phyloP scores from a whole-genome alignment of 495 filamentous ascomycete species.

The Aspergillus cavernicola region DNA sequence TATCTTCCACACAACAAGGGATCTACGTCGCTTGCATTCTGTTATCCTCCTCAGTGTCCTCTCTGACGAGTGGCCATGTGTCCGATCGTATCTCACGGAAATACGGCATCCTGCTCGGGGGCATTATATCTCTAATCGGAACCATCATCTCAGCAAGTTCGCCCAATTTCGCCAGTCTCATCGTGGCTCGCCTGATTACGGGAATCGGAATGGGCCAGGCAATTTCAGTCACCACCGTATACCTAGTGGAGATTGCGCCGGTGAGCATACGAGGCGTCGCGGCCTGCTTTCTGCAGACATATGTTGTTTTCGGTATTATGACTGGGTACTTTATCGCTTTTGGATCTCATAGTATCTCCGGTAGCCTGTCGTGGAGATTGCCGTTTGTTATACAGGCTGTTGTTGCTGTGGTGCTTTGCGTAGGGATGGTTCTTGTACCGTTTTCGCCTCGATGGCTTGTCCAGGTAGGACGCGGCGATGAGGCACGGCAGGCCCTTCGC shows the following conservation, averaged over 20 bases:
- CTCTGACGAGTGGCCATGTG: constrained; percentile 6
- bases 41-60: constrained; percentile 12
- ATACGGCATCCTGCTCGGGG: constrained; percentile 12
- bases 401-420: not conserved
- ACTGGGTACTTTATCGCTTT: constrained; percentile 11
- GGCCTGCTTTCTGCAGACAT: constrained; percentile 9
- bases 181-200: constrained; percentile 12
- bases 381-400: constrained; percentile 10
- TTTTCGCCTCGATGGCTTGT: constrained; percentile 12
- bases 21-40: constrained; percentile 13
- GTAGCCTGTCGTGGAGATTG: constrained; percentile 1
- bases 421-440: constrained; percentile 7
- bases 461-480: not conserved
- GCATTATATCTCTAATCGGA: constrained; percentile 4
- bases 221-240: constrained; percentile 15
- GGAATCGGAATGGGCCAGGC: constrained; percentile 14
- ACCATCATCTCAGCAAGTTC: constrained; percentile 5
- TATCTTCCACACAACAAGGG: constrained; percentile 11
- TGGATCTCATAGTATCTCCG: constrained; percentile 4
- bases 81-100: constrained; percentile 16
- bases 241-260: constrained; percentile 12
- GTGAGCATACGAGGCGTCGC: constrained; percentile 7
- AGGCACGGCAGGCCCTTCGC: not conserved
- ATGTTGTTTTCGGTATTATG: constrained; percentile 10
- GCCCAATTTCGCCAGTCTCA: constrained; percentile 11